These are phyloP conservation scores for Plasmodium malariae DNA, from an alignment of 169 alveolate species.

Conservation along the genomic window DNA sequence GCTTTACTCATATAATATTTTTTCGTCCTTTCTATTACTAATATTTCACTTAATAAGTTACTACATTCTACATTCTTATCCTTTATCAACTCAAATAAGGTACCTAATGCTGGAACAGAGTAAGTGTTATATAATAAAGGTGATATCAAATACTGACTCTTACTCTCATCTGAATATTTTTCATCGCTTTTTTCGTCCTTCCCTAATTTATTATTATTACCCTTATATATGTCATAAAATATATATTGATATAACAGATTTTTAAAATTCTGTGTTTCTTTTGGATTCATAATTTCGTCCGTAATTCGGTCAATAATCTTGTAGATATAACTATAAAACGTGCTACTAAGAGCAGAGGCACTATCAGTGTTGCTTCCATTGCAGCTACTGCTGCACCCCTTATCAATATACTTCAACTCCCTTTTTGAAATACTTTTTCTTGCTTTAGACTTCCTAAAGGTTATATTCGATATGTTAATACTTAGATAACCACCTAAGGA, in stretches of 20 bases:
- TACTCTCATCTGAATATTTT: slow-evolving; percentile 43
- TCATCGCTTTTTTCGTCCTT: background rate
- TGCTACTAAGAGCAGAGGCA: background rate
- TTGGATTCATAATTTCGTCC: slow-evolving; percentile 54
- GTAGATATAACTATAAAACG: slow-evolving; percentile 14
- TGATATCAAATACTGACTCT: slow-evolving; percentile 45
- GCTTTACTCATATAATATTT: slow-evolving; percentile 34
- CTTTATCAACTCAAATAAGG: slow-evolving; percentile 27
- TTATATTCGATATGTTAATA: slow-evolving; percentile 42
- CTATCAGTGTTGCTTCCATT: background rate
- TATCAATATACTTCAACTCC: slow-evolving; percentile 31
- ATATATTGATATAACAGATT: slow-evolving; percentile 64
- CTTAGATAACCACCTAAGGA: slow-evolving; percentile 54
- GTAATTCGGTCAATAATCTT: slow-evolving; percentile 30
- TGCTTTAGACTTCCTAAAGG: slow-evolving; percentile 69
- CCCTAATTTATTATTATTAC: background rate
- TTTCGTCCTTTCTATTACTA: slow-evolving; percentile 62
- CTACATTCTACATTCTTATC: slow-evolving; percentile 60
- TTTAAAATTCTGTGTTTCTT: slow-evolving; percentile 16
- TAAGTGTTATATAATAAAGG: slow-evolving; percentile 57
- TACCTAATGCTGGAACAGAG: slow-evolving; percentile 58
- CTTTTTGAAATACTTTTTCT: slow-evolving; percentile 22
- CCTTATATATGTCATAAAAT: slow-evolving; percentile 22
- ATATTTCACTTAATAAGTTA: slow-evolving; percentile 28
- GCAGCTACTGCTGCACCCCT: background rate